These are phyloP conservation scores for Coniosporium tulheliwenetii DNA, from an alignment of 2,329 filamentous ascomycete species.

Conservation along the genomic window DNA sequence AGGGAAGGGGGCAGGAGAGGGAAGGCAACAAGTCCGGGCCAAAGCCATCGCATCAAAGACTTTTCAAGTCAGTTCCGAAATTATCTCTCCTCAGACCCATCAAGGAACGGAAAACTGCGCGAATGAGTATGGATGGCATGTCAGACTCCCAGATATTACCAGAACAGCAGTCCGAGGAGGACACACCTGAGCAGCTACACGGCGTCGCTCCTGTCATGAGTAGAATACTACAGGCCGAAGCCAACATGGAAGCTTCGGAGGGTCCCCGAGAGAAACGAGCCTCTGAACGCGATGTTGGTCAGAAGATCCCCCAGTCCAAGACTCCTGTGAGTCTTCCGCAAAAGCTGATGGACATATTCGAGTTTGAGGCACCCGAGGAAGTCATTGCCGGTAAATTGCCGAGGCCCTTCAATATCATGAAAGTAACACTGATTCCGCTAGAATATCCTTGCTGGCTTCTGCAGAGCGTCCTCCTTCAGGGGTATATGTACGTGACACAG, in stretches of 20 bases:
- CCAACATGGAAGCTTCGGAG: slow-evolving; percentile 7
- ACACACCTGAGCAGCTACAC: slow-evolving; percentile 19
- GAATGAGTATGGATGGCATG: slow-evolving; percentile 14
- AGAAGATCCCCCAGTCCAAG: slow-evolving; percentile 1
- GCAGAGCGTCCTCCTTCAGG: slow-evolving; percentile 81
- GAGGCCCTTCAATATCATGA: background rate
- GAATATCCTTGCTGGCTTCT: slow-evolving; percentile 92
- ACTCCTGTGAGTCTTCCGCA: slow-evolving; percentile 46
- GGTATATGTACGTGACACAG: slow-evolving; percentile 88
- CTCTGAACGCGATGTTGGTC: slow-evolving; percentile 6
- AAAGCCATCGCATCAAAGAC: slow-evolving; percentile 25
- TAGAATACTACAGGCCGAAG: slow-evolving; percentile 37
- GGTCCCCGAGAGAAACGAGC: slow-evolving; percentile 8
- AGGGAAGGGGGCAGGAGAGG: slow-evolving; percentile 1
- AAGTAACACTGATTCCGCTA: slow-evolving; percentile 13
- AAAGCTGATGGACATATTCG: slow-evolving; percentile 64
- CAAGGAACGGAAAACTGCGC: slow-evolving; percentile 13
- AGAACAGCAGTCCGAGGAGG: slow-evolving; percentile 6
- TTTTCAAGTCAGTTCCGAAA: slow-evolving; percentile 50
- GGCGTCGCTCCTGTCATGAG: slow-evolving; percentile 57
- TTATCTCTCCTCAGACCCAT: slow-evolving; percentile 19
- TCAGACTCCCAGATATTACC: slow-evolving; percentile 14
- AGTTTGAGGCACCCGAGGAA: slow-evolving; percentile 66
- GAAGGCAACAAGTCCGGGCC: slow-evolving; percentile 10
- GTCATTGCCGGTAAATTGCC: slow-evolving; percentile 53